Conservation (phyloP, 441 rosid species). For the Kokia cookei region DNA sequence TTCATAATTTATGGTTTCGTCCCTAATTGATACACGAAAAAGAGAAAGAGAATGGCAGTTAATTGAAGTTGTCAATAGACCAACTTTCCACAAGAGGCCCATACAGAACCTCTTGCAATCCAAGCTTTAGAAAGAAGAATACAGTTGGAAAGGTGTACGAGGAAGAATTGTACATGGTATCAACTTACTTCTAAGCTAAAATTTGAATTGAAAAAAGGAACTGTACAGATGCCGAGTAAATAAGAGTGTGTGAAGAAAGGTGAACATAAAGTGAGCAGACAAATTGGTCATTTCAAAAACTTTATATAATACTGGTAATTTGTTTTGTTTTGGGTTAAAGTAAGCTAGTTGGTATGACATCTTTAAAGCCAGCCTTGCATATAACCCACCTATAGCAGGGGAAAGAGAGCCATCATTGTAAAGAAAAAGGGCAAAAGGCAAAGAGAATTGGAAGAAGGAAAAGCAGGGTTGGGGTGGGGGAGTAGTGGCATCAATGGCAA, state of each 20-base stretch:
- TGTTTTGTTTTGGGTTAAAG: constrained; percentile 28
- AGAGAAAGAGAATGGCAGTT: too few species aligned
- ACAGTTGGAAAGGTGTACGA: background rate
- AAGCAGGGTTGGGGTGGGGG: background rate
- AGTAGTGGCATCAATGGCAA: constrained; percentile 35
- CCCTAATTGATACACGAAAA: too few species aligned
- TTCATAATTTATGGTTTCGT: too few species aligned
- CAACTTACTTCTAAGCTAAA: constrained; percentile 7
- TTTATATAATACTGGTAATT: background rate
- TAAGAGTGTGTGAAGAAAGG: constrained; percentile 27
- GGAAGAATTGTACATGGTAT: background rate
- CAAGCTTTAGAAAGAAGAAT: background rate
- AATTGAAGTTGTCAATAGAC: background rate
- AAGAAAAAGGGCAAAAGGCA: constrained; percentile 1
- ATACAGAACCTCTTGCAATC: background rate
- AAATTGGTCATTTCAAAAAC: constrained; percentile 19
- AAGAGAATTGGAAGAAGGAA: constrained; percentile 3
- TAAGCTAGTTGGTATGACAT: constrained; percentile 18
- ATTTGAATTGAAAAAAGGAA: background rate
- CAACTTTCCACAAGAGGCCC: background rate
- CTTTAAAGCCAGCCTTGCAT: constrained; percentile 36
- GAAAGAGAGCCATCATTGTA: constrained; percentile 31
- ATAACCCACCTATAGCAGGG: constrained; percentile 20
- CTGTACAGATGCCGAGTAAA: background rate
- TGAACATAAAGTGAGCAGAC: constrained; percentile 16